Percentiles rank a stretch among this genome's conserved stretches.
Evolutionary conservation across 345 rosid genomes (phyloP).

Genomic region (Gossypium longicalyx): DNA sequence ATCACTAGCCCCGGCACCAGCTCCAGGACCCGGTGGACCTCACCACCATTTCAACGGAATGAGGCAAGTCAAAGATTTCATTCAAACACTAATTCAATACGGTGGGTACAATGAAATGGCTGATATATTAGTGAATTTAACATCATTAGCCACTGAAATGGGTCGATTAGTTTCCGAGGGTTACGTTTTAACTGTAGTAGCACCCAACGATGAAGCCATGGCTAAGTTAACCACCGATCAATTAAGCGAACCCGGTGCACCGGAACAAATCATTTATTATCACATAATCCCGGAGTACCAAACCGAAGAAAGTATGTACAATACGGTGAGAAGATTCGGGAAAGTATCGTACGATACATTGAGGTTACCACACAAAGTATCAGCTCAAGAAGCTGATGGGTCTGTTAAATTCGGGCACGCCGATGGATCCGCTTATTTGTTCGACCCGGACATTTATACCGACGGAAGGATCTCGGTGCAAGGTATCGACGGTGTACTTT

Average conservation of each 20-base stretch:
- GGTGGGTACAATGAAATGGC: conserved; percentile 86
- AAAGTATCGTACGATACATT: conserved; percentile 60
- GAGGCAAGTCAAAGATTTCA: conserved; percentile 65
- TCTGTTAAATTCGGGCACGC: conserved; percentile 46
- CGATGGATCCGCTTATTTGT: conserved; percentile 42
- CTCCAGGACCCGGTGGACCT: conserved; percentile 77
- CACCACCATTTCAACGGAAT: conserved; percentile 66
- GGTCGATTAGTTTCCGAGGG: conserved; percentile 74
- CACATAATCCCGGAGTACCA: conserved; percentile 65
- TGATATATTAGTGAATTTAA: conserved; percentile 62
- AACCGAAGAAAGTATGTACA: conserved; percentile 82
- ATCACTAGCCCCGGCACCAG: conserved; percentile 40
- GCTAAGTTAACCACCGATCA: conserved; percentile 73
- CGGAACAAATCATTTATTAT: conserved; percentile 37
- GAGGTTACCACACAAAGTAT: conserved; percentile 62
- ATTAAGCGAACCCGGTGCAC: conserved; percentile 75
- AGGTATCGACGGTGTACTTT: conserved; percentile 68
- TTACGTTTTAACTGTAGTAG: conserved; percentile 63
- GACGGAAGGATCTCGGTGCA: conserved; percentile 79
- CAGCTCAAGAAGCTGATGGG: conserved; percentile 57
- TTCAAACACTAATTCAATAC: conserved; percentile 55
- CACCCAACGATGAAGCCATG: conserved; percentile 83
- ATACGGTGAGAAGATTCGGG: conserved; percentile 69
- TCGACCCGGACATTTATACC: conserved; percentile 67
- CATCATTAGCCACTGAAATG: conserved; percentile 73